These are phyloP conservation scores for Suillus alpinus DNA, from an alignment of 768 basidiomycete species.

Conservation along the genomic window DNA sequence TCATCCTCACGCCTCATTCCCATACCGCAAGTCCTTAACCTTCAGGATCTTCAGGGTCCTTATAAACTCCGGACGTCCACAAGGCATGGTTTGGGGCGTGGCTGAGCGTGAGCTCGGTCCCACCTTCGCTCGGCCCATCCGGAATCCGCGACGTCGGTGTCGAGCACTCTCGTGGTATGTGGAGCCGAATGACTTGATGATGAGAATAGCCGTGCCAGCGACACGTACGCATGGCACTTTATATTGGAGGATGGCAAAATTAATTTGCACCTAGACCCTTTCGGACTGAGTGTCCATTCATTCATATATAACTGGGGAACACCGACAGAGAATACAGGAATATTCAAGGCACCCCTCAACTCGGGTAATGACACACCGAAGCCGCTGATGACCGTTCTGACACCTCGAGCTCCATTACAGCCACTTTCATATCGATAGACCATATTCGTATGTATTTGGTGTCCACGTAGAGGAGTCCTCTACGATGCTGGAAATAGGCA, in stretches of 20 bases:
- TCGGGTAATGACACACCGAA: constrained; percentile 53
- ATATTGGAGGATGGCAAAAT: constrained; percentile 60
- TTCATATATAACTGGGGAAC: constrained; percentile 68
- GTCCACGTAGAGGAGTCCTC: not conserved
- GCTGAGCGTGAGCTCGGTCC: constrained; percentile 76
- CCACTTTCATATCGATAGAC: no score
- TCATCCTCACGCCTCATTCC: constrained; percentile 92
- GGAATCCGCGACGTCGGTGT: constrained; percentile 59
- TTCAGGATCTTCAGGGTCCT: constrained; percentile 97
- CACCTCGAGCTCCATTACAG: no score
- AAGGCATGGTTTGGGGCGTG: constrained; percentile 88
- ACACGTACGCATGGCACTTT: constrained; percentile 77
- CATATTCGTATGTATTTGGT: not conserved
- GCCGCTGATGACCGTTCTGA: constrained; percentile 58
- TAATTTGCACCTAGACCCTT: constrained; percentile 65
- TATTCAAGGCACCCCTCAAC: constrained; percentile 62
- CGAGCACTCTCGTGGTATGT: constrained; percentile 83
- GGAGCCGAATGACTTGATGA: constrained; percentile 90
- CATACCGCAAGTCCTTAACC: constrained; percentile 78
- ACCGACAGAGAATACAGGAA: constrained; percentile 78
- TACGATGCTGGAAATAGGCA: not conserved
- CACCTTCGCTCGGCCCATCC: constrained; percentile 74
- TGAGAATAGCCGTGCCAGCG: constrained; percentile 92
- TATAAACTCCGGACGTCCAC: constrained; percentile 84
- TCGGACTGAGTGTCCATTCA: constrained; percentile 73